These are phyloP conservation scores for Myxozyma kluyveri DNA, from an alignment of 805 yeast species.

Conservation along the genomic window DNA sequence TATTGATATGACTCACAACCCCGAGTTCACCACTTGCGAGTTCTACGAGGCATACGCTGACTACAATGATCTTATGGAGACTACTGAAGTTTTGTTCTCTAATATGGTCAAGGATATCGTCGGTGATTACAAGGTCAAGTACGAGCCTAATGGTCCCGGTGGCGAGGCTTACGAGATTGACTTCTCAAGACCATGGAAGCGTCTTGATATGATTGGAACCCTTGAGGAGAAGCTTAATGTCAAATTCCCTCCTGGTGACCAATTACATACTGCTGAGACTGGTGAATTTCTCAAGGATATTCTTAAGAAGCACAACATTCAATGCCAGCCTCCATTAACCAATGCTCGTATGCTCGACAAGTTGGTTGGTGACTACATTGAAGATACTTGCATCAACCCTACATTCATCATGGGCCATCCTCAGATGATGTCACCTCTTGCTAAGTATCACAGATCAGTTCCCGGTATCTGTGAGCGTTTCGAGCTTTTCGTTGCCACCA, in stretches of 20 bases:
- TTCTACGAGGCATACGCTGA: slow-evolving; percentile 98
- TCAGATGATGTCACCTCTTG: slow-evolving; percentile 99
- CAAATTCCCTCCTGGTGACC: slow-evolving; percentile 93
- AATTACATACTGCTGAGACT: slow-evolving; percentile 90
- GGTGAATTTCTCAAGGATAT: slow-evolving; percentile 82
- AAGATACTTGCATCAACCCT: slow-evolving; percentile 92
- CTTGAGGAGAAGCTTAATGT: slow-evolving; percentile 81
- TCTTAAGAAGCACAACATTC: slow-evolving; percentile 74
- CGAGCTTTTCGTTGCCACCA: slow-evolving; percentile 97
- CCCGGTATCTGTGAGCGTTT: slow-evolving; percentile 98
- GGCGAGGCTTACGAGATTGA: slow-evolving; percentile 72
- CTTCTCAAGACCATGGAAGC: slow-evolving; percentile 97
- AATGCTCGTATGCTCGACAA: slow-evolving; percentile 99
- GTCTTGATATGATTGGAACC: slow-evolving; percentile 95
- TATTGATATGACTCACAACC: slow-evolving; percentile 97
- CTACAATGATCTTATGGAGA: slow-evolving; percentile 89
- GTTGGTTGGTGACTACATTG: slow-evolving; percentile 88
- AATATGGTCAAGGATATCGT: slow-evolving; percentile 97
- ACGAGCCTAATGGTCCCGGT: slow-evolving; percentile 93
- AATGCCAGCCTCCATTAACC: slow-evolving; percentile 88
- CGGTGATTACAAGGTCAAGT: slow-evolving; percentile 79
- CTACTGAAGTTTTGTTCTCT: slow-evolving; percentile 65
- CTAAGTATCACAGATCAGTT: slow-evolving; percentile 86
- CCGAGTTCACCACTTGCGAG: slow-evolving; percentile 98
- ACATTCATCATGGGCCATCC: slow-evolving; percentile 98